Evolutionary conservation across 495 filamentous ascomycete genomes (phyloP).

Genomic region (Penicillium angulare): DNA sequence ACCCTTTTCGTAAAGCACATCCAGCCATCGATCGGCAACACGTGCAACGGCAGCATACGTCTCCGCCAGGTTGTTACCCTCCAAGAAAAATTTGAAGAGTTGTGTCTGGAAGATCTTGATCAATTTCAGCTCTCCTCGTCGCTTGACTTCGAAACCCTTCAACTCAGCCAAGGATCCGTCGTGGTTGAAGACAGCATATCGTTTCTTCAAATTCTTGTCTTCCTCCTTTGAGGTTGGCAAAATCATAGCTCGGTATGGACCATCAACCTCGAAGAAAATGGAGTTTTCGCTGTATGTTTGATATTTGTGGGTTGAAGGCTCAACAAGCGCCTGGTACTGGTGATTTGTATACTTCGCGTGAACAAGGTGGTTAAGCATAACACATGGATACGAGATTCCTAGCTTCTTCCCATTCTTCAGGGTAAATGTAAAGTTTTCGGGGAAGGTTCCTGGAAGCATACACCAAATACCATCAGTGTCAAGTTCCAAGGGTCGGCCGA

Average conservation of each 20-base stretch:
- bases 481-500: constrained; percentile 92
- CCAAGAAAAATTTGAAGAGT: constrained; percentile 98
- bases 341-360: constrained; percentile 95
- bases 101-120: constrained; percentile 99
- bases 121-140: constrained; percentile 95
- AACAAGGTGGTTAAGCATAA: constrained; percentile 98
- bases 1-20: constrained; percentile 85
- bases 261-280: constrained; percentile 99
- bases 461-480: constrained; percentile 99
- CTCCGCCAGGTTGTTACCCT: constrained; percentile 79
- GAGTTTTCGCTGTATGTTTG: constrained; percentile 96
- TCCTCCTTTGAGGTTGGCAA: constrained; percentile 97
- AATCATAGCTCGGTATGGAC: constrained; percentile 96
- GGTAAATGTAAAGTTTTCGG: constrained; percentile 94
- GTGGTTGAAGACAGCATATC: constrained; percentile 98
- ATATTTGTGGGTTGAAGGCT: constrained; percentile 79
- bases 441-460: constrained; percentile 95
- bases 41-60: constrained; percentile 91
- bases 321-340: constrained; percentile 88
- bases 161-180: constrained; percentile 95
- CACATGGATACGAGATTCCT: constrained; percentile 93
- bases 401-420: constrained; percentile 94
- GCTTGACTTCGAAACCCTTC: constrained; percentile 98
- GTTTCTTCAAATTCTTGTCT: constrained; percentile 98
- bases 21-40: constrained; percentile 94